Evolutionary conservation across 2,329 filamentous ascomycete species (phyloP).

Genomic region (Westerdykella aurantiaca): DNA sequence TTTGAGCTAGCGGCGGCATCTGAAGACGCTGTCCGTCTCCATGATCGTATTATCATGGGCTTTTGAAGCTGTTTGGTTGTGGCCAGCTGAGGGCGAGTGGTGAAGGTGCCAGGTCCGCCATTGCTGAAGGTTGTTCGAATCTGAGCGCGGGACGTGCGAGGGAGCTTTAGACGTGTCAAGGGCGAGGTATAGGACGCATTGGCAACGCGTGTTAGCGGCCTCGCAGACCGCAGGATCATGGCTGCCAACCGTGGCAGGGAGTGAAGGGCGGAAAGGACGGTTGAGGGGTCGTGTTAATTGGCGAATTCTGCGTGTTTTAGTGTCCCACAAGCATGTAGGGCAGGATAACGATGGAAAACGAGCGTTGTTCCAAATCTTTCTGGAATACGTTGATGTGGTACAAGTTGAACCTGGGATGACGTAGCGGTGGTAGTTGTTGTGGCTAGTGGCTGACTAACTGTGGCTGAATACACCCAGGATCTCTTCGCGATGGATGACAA

Average conservation of each 20-base stretch:
- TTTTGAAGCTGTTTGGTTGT: constrained; percentile 14
- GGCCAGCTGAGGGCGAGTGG: constrained; percentile 20
- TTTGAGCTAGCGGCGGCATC: constrained; percentile 23
- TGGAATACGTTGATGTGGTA: too few relatives aligned
- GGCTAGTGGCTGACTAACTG: neutral
- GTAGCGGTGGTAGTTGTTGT: neutral
- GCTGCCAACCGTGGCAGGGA: constrained; percentile 4
- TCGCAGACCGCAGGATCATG: constrained; percentile 29
- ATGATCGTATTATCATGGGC: constrained; percentile 15
- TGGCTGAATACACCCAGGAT: neutral
- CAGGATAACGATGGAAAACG: neutral
- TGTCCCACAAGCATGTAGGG: constrained; percentile 5
- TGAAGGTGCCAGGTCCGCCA: constrained; percentile 17
- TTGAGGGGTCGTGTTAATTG: constrained; percentile 11
- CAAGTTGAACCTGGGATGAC: neutral
- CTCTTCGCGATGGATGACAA: too few relatives aligned
- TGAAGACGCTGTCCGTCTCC: neutral
- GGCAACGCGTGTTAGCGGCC: constrained; percentile 24
- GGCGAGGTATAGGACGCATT: constrained; percentile 15
- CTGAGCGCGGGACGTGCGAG: constrained; percentile 8
- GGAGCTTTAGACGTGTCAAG: constrained; percentile 6
- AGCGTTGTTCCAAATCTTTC: neutral
- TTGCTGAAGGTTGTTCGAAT: constrained; percentile 23
- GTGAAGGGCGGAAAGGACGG: constrained; percentile 4
- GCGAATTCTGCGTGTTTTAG: neutral